Percentiles rank a stretch among this genome's conserved stretches.
These are phyloP conservation scores for Rheum nobile DNA, from an alignment of 148 eudicot genomes.

Conservation along the genomic window DNA sequence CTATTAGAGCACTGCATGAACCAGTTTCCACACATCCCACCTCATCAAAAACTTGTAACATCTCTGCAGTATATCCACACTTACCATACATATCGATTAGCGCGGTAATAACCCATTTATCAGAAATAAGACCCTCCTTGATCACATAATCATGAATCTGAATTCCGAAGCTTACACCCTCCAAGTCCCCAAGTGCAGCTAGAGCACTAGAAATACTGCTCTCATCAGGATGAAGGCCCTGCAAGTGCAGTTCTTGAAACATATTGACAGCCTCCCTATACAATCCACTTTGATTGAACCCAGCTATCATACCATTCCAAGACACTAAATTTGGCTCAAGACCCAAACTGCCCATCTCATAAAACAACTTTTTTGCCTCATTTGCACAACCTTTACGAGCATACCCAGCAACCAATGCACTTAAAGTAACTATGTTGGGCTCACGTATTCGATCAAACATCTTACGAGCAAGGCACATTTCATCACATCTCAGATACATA, in stretches of 20 bases:
- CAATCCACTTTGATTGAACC: slow-evolving; percentile 49
- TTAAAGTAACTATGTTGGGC: slow-evolving; percentile 55
- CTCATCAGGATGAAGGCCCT: slow-evolving; percentile 44
- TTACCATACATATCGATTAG: slow-evolving; percentile 60
- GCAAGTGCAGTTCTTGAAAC: slow-evolving; percentile 39
- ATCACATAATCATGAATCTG: slow-evolving; percentile 48
- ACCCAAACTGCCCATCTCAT: slow-evolving; percentile 37
- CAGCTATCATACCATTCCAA: slow-evolving; percentile 76
- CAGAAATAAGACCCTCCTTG: slow-evolving; percentile 34
- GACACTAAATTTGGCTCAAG: slow-evolving; percentile 50
- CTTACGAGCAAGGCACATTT: slow-evolving; percentile 37
- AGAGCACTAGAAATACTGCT: slow-evolving; percentile 52
- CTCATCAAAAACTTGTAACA: slow-evolving; percentile 44
- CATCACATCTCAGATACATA: slow-evolving; percentile 52
- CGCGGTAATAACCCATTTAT: slow-evolving; percentile 46
- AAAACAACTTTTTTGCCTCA: slow-evolving; percentile 36
- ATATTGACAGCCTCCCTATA: slow-evolving; percentile 32
- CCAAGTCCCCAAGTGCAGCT: slow-evolving; percentile 50
- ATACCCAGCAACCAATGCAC: slow-evolving; percentile 80
- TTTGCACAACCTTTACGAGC: slow-evolving; percentile 52
- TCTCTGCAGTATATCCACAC: slow-evolving; percentile 28
- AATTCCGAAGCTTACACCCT: slow-evolving; percentile 26
- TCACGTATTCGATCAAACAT: slow-evolving; percentile 50
- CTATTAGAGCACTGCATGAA: slow-evolving; percentile 45
- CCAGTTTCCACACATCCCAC: slow-evolving; percentile 30